Evolutionary conservation across 1,284 basidiomycete genomes (phyloP), one percentile per base, ranked within the genome.

Genomic region (Calocybe gambosa): DNA sequence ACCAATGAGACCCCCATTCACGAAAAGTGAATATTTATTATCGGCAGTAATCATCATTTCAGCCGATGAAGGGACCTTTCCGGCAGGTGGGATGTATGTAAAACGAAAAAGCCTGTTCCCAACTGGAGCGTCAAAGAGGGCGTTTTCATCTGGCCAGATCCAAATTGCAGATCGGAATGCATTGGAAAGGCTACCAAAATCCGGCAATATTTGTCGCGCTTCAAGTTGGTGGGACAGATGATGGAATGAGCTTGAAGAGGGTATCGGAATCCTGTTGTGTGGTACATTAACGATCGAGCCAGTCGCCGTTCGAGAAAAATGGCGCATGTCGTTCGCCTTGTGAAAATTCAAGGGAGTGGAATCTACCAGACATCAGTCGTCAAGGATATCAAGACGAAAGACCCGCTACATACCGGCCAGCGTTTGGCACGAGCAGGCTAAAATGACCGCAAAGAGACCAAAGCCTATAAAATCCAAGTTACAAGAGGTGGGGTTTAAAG

Each of bases 1-100:
- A 2, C 51, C 51, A 9, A 36, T 49, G 10, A 29, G 29, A 8
- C 39, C 43, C 2, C 49, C 51, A 23, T 52, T 52, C 25, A 52
- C 46, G 19, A 43, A 50, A 16, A 52, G 31, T 6, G 43, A 31
- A 41, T 26, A 52, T 21, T 35, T 36, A 26, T 52, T 52, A 19
- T 52, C 51, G 15, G 28, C 45, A 13, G 48, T 47, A 6, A 52
- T 37, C 5, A 37, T 6, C 7, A 37, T 13, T 21, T 37, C 35
- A 19, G 35, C 35, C 8, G 19, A n/a, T 8, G n/a, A 8, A 37
- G 35, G 16, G n/a, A 16, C 19, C 20, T 37, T 37, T 6, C 35
- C 35, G 7, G 20, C 13, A 19, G 35, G 35, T 13, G 35, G 35
- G 12, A 4, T 37, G 35, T 37, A 37, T 9, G 35, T 37, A 8